Base-by-base conservation (phyloP, 345 rosid genomes). In the Murraya paniculata region DNA sequence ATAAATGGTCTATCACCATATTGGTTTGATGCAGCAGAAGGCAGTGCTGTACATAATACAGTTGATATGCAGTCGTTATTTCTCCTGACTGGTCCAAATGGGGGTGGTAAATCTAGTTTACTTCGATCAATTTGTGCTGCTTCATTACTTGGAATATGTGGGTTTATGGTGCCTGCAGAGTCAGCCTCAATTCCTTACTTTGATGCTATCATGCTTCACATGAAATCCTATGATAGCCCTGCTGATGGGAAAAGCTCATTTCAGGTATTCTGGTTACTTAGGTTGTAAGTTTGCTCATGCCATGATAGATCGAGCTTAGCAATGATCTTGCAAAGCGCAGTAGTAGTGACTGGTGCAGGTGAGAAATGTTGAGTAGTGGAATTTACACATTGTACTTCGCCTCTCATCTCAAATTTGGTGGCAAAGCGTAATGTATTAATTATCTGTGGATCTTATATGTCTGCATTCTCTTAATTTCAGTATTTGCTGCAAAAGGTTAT, bases 71-170 rank as follows among this genome's bases (percentile, higher is more conserved):
- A 84, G 77, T 91, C 94, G 28, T 78, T 96, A 71, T 87, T 91
- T 88, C 90, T 96, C 72, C 81, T 96, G 81, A 96, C 99, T 28
- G 99, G 99, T 75, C 98, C 99, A 74, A 96, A 96, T 50, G 98
- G 99, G 64, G 98, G 99, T 82, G 99, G 99, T 74, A 96, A 96
- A 94, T 96, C 99, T 41, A 96, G 97, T 85, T 87, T 96, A 84
- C 97, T 96, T 79, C 91, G 98, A 80, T 94, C 99, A 19, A 90
- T 92, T 55, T 92, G 99, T 66, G 97, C 99, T 2, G 93, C 94
- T 79, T 86, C 97, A 59, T 81, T 96, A 81, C 99, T 96, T 74
- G 98, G 98, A 75, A 91, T 90, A 39, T 95, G 95, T 48, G 99
- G 99, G 64, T 89, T 94, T 74, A 91, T 95, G 97, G 95, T 96